phyloP scores from a whole-genome alignment of 352 stramenopile species.

The Saprolegnia diclina region DNA sequence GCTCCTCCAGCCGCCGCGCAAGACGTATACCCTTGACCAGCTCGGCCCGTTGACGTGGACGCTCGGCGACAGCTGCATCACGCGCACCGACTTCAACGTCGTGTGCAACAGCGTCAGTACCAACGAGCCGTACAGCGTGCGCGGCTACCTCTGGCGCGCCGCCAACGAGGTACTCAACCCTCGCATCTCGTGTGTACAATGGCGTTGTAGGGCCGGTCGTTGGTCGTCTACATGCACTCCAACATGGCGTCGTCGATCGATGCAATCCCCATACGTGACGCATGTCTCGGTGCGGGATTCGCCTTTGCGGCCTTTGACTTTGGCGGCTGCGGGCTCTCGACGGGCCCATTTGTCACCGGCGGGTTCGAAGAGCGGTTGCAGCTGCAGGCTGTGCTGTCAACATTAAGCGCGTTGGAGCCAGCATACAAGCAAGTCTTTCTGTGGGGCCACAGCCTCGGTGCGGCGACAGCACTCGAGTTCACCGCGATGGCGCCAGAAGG shows the following conservation, averaged over 20 bases:
- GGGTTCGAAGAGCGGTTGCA: conserved; percentile 72
- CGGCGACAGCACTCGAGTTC: conserved; percentile 38
- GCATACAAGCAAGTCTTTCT: conserved; percentile 53
- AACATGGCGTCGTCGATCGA: conserved; percentile 71
- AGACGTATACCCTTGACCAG: conserved; percentile 39
- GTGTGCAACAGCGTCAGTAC: neutral
- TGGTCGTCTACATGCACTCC: conserved; percentile 73
- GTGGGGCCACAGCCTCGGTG: conserved; percentile 78
- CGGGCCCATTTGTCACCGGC: conserved; percentile 78
- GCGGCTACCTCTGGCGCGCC: conserved; percentile 1
- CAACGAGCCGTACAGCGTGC: neutral
- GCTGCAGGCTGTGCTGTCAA: conserved; percentile 55
- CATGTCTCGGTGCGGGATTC: conserved; percentile 51
- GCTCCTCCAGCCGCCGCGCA: conserved; percentile 62
- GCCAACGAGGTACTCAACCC: neutral
- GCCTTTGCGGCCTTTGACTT: conserved; percentile 79
- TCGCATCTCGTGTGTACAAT: neutral
- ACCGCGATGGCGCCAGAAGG: neutral
- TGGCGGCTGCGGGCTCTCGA: conserved; percentile 63
- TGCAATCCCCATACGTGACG: conserved; percentile 49
- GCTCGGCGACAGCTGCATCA: conserved; percentile 27
- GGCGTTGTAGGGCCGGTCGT: conserved; percentile 30
- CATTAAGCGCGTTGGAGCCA: conserved; percentile 37
- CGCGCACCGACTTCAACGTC: neutral
- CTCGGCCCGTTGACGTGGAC: conserved; percentile 47